Conservation (phyloP, 2,329 filamentous ascomycete species). For the Elsinoe australis region DNA sequence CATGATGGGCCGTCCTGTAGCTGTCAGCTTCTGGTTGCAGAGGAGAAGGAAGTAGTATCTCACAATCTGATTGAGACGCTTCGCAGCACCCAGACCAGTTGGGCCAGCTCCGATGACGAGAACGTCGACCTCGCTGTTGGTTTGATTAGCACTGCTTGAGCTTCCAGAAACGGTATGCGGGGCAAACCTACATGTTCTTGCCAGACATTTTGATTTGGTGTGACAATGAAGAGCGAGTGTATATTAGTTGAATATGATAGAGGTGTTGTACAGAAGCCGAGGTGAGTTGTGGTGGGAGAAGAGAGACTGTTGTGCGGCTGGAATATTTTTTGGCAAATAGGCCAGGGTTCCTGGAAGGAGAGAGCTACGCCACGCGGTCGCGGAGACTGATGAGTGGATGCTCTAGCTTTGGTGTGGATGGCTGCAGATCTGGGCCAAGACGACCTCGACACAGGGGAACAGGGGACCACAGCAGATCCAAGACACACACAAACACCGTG, state of each 20-base stretch:
- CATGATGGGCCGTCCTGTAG: constrained; percentile 80
- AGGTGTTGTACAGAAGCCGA: neutral
- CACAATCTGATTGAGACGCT: constrained; percentile 95
- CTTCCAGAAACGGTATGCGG: neutral
- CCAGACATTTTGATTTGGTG: constrained; percentile 17
- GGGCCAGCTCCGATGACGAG: constrained; percentile 97
- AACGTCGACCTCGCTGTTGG: constrained; percentile 76
- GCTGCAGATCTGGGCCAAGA: neutral
- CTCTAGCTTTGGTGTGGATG: too few species aligned
- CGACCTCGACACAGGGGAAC: neutral
- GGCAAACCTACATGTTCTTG: constrained; percentile 20
- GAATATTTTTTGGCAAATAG: neutral
- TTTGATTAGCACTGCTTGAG: constrained; percentile 7
- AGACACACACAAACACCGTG: neutral
- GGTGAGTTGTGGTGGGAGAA: too few species aligned
- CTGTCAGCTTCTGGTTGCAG: constrained; percentile 16
- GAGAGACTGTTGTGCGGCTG: too few species aligned
- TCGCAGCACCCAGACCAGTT: constrained; percentile 94
- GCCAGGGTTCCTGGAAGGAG: neutral
- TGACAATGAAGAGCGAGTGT: constrained; percentile 15
- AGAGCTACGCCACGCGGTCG: neutral
- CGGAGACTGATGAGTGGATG: neutral
- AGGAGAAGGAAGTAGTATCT: constrained; percentile 29
- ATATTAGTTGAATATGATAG: constrained; percentile 16
- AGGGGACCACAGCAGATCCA: neutral